Percentiles rank a stretch among this genome's conserved stretches.
Evolutionary conservation across 208 protist species (phyloP).

Genomic region (Trypanosomatidae sp.): DNA sequence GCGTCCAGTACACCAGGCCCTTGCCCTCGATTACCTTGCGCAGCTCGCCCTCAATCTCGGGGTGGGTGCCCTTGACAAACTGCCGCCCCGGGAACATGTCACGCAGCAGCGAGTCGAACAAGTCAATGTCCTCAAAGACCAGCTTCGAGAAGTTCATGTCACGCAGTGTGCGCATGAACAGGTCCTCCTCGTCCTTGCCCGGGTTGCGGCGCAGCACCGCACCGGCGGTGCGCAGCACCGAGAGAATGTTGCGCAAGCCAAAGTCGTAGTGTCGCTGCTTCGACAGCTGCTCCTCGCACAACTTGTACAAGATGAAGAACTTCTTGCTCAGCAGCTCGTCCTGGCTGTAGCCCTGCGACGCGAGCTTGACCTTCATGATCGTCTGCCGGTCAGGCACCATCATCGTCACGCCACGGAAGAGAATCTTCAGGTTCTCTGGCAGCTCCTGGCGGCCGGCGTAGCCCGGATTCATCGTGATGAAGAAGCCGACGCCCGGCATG

Average conservation of each 20-base stretch:
- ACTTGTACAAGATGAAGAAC: conserved; percentile 90
- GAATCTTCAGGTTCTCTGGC: conserved; percentile 97
- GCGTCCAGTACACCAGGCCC: conserved; percentile 70
- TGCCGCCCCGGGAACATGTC: conserved; percentile 91
- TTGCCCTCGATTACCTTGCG: conserved; percentile 76
- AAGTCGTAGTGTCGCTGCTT: conserved; percentile 98
- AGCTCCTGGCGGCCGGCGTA: conserved; percentile 97
- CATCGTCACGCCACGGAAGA: conserved; percentile 97
- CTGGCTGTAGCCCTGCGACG: conserved; percentile 88
- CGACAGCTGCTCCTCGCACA: conserved; percentile 97
- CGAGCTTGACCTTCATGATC: conserved; percentile 95
- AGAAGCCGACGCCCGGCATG: conserved; percentile 91
- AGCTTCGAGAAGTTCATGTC: conserved; percentile 98
- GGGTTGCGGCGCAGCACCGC: conserved; percentile 78
- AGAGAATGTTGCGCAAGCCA: conserved; percentile 96
- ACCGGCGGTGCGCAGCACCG: conserved; percentile 93
- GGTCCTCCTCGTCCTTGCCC: conserved; percentile 87
- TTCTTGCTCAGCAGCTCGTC: conserved; percentile 90
- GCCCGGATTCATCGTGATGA: conserved; percentile 99
- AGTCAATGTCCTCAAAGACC: conserved; percentile 94
- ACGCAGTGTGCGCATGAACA: conserved; percentile 94
- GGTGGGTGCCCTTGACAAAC: conserved; percentile 85
- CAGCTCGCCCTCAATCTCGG: conserved; percentile 88
- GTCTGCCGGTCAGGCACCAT: conserved; percentile 98
- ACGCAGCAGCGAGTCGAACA: conserved; percentile 94